Conservation (phyloP, 2,329 filamentous ascomycete species). For the Albophoma yamanashiensis region DNA sequence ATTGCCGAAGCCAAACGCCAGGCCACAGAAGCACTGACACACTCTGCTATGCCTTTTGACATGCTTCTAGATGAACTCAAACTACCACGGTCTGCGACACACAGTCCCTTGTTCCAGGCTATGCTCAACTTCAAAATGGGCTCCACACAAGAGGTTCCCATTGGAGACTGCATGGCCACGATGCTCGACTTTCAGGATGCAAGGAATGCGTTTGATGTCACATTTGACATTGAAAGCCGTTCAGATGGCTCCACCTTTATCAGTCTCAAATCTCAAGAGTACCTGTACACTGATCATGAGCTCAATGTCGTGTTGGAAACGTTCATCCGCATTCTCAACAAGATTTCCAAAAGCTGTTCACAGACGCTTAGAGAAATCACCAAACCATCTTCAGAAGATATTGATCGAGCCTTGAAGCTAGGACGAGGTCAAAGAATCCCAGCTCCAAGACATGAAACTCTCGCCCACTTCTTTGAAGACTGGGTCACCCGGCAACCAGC, state of each 20-base stretch:
- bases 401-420: not conserved
- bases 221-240: not conserved
- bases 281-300: slow-evolving; percentile 1
- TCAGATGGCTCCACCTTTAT: not conserved
- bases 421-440: not conserved
- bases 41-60: slow-evolving; percentile 30
- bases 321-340: not conserved
- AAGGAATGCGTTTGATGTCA: slow-evolving; percentile 1
- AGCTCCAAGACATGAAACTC: not conserved
- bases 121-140: slow-evolving; percentile 26
- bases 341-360: not conserved
- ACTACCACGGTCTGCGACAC: slow-evolving; percentile 22
- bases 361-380: not conserved
- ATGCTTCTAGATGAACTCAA: slow-evolving; percentile 29
- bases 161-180: not conserved
- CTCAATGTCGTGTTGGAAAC: not conserved
- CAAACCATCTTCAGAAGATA: not conserved
- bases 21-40: slow-evolving; percentile 8
- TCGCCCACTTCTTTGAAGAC: not conserved
- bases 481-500: slow-evolving; percentile 1
- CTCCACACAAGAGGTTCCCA: not conserved
- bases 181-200: not conserved
- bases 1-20: slow-evolving; percentile 19
- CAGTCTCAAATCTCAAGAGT: slow-evolving; percentile 1
- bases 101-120: slow-evolving; percentile 34